These are phyloP conservation scores for Thalassiosira allenii DNA, from an alignment of 352 stramenopile genomes.

Conservation along the genomic window DNA sequence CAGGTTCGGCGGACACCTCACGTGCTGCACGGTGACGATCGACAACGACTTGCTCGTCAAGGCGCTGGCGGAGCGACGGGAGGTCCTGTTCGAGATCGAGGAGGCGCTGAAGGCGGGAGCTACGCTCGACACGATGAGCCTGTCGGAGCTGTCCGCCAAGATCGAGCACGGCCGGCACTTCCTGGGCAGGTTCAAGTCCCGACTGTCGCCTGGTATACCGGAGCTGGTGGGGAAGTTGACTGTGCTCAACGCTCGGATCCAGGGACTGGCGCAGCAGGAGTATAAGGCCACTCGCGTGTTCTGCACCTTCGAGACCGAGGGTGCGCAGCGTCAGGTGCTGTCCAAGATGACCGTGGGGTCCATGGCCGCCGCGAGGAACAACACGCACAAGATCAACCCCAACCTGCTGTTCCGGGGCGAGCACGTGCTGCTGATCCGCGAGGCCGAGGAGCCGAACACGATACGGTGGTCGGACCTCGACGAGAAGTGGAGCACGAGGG, in stretches of 20 bases:
- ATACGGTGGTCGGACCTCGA: conserved; percentile 80
- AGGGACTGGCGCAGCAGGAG: conserved; percentile 62
- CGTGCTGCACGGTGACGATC: conserved; percentile 63
- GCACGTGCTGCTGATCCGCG: conserved; percentile 64
- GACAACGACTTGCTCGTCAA: conserved; percentile 73
- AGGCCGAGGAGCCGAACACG: conserved; percentile 72
- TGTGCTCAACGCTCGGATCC: conserved; percentile 69
- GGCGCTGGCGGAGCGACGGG: conserved; percentile 56
- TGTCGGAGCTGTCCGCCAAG: conserved; percentile 55
- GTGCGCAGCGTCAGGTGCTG: conserved; percentile 68
- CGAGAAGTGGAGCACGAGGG: conserved; percentile 43
- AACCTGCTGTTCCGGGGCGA: conserved; percentile 68
- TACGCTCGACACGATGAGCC: conserved; percentile 54
- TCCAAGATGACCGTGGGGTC: conserved; percentile 62
- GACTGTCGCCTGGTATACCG: conserved; percentile 54
- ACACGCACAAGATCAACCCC: conserved; percentile 47
- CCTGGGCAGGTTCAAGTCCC: conserved; percentile 46
- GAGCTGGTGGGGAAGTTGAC: conserved; percentile 64
- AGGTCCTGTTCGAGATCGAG: conserved; percentile 63
- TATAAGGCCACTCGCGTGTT: conserved; percentile 70
- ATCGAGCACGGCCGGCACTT: conserved; percentile 45
- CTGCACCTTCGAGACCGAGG: conserved; percentile 81
- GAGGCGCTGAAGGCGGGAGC: conserved; percentile 50
- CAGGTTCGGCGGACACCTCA: conserved; percentile 58
- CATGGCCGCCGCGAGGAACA: conserved; percentile 53